A percentile compares a stretch with the other conserved stretches of the same genome.
These are phyloP conservation scores for Heterobasidion occidentale DNA, from an alignment of 1,284 basidiomycete genomes.

Conservation along the genomic window DNA sequence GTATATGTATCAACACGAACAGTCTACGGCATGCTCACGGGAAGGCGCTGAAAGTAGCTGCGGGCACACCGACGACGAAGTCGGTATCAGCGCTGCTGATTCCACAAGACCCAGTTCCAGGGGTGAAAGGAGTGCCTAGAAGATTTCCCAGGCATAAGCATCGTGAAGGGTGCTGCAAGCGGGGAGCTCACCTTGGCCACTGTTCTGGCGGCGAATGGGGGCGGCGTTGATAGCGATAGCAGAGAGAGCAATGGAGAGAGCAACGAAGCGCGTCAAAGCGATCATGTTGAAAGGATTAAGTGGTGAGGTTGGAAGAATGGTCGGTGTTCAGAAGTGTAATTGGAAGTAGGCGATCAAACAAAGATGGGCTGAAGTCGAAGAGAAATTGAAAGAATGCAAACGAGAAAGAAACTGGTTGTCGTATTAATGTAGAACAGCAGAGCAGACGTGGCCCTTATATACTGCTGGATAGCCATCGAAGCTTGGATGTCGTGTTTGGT, in stretches of 20 bases:
- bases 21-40: background rate
- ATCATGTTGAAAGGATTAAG: background rate
- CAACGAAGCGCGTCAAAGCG: background rate
- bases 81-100: background rate
- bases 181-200: background rate
- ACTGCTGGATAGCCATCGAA: background rate
- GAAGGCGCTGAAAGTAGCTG: background rate
- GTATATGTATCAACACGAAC: too few species aligned
- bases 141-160: background rate
- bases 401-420: background rate
- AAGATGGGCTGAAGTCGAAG: background rate
- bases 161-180: background rate
- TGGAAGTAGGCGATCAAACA: background rate
- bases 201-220: background rate
- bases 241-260: background rate
- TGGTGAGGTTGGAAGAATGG: background rate
- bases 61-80: background rate
- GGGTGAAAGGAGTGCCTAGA: background rate
- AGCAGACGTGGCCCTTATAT: background rate
- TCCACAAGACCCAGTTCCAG: background rate
- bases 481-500: background rate
- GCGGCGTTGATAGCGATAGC: background rate
- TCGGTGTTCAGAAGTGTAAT: background rate
- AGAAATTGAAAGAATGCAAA: background rate
- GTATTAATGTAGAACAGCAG: background rate